Evolutionary conservation across 2,329 filamentous ascomycete genomes (phyloP), one percentile per base, ranked within the genome.

Genomic region (Neofusicoccum umdonicola): DNA sequence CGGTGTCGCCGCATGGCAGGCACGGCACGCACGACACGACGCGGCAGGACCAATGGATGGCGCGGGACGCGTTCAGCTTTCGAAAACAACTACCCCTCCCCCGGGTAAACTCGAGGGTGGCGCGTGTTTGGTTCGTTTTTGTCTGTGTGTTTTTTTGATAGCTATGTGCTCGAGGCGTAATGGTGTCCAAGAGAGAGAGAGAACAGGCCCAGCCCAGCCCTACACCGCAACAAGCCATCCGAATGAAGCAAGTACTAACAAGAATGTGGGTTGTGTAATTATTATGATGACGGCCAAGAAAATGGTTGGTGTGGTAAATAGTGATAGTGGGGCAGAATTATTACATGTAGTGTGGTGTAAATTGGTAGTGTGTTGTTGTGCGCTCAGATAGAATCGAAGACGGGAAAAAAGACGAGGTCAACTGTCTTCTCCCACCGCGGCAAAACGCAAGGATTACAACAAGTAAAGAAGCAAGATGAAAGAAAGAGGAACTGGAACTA

Each of bases 381-480:
- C 41, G 56, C 44, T 22, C 31, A 47, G 8, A 27, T 22, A 47
- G 56, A 60, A 60, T 60, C 56, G 56, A 47, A 60, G 22, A 62
- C 35, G 39, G 60, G 45, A 17, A 44, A 44, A 19, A n/a, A 48
- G 47, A 62, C 39, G 19, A 51, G 60, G 52, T 57, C 56, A 57
- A 50, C 63, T 58, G 31, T 47, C 34, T 51, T 51, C 34, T 17
- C 52, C 50, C 42, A 47, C 56, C 31, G 42, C 42, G 11, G 13
- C 13, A 27, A 17, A 45, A 60, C 42, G 42, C 42, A 45, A 37
- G 67, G 63, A 77, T 77, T 77, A 77, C 73, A 77, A 77, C 73
- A 74, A 77, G 75, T 76, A 76, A 68, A 68, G 74, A 76, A 70
- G 69, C 72, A 73, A 73, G 70, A 68, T 65, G 48, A 37, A 19